Evolutionary conservation across 1,284 basidiomycete genomes (phyloP), one percentile per base, ranked within the genome.

Genomic region (Ceraceosorus bombacis): DNA sequence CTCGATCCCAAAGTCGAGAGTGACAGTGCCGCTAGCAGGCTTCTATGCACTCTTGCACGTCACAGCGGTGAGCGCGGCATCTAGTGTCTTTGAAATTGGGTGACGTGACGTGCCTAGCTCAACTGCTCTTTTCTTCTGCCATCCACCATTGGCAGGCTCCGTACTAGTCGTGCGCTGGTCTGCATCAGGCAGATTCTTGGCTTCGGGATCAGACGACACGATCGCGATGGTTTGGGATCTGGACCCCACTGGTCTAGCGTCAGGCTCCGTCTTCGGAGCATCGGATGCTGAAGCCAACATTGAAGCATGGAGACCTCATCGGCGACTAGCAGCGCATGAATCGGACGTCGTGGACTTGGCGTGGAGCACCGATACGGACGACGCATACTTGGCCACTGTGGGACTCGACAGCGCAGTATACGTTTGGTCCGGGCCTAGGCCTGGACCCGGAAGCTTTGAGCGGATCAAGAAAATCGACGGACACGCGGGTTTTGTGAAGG

Each of bases 221-320:
- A 88, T 95, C 67, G 85, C 94, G 36, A 89, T 98, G 85, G 86
- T 99, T 56, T 99, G 94, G 94, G 90, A 94, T 73, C 83, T 94
- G 49, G 93, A 98, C 56, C 64, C 64, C 5, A 61, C 69, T 41
- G 70, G 69, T 15, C 60, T 65, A 54, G 63, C 67, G 5, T 53
- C 51, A 38, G 67, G 67, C 41, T 61, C 61, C 38, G 66, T 67
- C 53, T 75, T 76, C 49, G 73, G 74, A 27, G 71, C 70, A 2
- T 51, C 36, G 13, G 59, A 40, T 6, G 66, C 63, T 43, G 74
- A 76, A 53, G 63, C 65, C 54, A 71, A 73, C 55, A 84, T 96
- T n/a, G 95, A 98, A 79, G 89, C 88, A 41, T 98, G 94, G 94
- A 94, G 93, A 75, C 89, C 92, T 3, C 78, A 93, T 70, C 89